A percentile compares a stretch with the other conserved stretches of the same genome.
Conservation (phyloP, 1,284 basidiomycete species). For the Moesziomyces sp. region DNA sequence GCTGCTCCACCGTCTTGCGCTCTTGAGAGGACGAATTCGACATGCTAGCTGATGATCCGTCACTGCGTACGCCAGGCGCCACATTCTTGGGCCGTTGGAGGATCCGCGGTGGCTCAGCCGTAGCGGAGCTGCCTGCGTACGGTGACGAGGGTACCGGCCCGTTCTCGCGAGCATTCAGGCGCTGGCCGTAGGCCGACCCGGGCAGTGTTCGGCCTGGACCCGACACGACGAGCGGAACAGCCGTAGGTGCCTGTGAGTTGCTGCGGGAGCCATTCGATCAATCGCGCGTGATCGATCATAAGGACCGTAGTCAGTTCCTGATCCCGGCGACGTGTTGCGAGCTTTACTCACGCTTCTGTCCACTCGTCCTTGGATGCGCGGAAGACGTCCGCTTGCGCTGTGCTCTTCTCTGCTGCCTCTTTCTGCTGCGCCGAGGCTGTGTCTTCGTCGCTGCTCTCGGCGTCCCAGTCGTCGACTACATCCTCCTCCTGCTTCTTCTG, state of each 20-base stretch:
- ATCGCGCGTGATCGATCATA: background rate
- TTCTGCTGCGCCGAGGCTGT: background rate
- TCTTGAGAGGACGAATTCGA: constrained; percentile 26
- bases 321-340: background rate
- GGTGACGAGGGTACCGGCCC: background rate
- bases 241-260: constrained; percentile 32
- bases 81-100: constrained; percentile 41
- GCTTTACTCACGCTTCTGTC: constrained; percentile 34
- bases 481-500: constrained; percentile 20
- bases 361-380: constrained; percentile 34
- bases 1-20: constrained; percentile 46
- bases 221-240: constrained; percentile 16
- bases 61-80: constrained; percentile 34
- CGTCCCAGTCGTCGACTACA: constrained; percentile 46
- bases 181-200: constrained; percentile 28
- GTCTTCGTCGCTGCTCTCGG: constrained; percentile 36
- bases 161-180: constrained; percentile 7
- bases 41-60: constrained; percentile 12
- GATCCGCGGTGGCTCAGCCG: constrained; percentile 37
- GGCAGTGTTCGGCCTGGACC: constrained; percentile 29
- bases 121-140: constrained; percentile 6
- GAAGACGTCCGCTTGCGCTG: constrained; percentile 24
- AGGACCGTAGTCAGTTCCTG: background rate
- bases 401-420: background rate
- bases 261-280: background rate